Evolutionary conservation across 2,329 filamentous ascomycete species (phyloP).

Genomic region (Reticulascus tulasneorum): DNA sequence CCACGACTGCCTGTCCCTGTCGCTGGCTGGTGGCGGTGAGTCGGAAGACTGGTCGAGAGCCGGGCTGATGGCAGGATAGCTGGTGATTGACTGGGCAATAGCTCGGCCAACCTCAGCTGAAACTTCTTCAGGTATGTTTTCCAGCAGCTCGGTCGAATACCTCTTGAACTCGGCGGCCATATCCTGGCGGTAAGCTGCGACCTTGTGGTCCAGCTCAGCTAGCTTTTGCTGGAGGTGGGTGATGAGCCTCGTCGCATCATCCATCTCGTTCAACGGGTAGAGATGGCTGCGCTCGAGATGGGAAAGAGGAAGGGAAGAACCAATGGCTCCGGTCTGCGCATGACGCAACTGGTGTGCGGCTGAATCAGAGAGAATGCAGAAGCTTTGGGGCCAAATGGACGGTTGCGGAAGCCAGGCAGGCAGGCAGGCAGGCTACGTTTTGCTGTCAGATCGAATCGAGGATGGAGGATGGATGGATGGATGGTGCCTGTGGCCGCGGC

Average conservation of each 20-base stretch:
- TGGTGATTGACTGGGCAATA: conserved; percentile 40
- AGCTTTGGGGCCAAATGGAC: too few relatives aligned
- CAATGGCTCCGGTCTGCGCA: conserved; percentile 3
- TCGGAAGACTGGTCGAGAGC: conserved; percentile 35
- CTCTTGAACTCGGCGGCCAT: conserved; percentile 54
- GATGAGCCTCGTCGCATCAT: conserved; percentile 44
- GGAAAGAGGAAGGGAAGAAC: neutral
- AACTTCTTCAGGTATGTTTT: conserved; percentile 40
- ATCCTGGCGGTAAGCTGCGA: conserved; percentile 52
- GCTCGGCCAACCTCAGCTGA: conserved; percentile 41
- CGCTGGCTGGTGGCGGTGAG: conserved; percentile 22
- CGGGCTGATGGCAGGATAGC: conserved; percentile 42
- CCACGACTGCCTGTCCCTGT: neutral
- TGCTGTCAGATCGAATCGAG: too few relatives aligned
- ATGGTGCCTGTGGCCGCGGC: too few relatives aligned
- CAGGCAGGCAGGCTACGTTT: too few relatives aligned
- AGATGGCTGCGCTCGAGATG: too few relatives aligned
- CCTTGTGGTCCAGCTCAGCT: conserved; percentile 52
- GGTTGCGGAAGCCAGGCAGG: too few relatives aligned
- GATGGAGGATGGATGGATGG: too few relatives aligned
- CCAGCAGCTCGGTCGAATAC: conserved; percentile 48
- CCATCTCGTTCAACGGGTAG: conserved; percentile 38
- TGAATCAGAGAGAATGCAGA: too few relatives aligned
- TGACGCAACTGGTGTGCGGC: too few relatives aligned
- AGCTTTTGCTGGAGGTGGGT: conserved; percentile 51